phyloP scores from a whole-genome alignment of 192 early-diverging fungal genomes.

The Backusella psychrophila region DNA sequence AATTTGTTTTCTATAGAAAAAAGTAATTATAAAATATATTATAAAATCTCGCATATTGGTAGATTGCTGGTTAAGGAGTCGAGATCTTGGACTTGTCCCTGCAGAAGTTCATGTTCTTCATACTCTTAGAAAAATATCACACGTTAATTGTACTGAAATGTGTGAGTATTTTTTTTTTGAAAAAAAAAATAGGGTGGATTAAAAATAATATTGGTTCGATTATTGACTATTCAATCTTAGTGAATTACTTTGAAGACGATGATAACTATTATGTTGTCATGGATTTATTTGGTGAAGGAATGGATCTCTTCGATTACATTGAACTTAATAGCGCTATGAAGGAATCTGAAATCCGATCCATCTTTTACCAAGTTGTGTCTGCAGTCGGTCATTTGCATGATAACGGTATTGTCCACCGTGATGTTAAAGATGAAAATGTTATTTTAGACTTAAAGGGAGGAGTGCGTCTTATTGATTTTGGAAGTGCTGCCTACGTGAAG shows the following conservation, averaged over 20 bases:
- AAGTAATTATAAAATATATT: slow-evolving; percentile 64
- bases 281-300: slow-evolving; percentile 43
- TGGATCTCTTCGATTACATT: slow-evolving; percentile 50
- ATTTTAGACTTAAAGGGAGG: slow-evolving; percentile 57
- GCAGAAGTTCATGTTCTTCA: slow-evolving; percentile 72
- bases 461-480: slow-evolving; percentile 82
- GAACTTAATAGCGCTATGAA: slow-evolving; percentile 35
- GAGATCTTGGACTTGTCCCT: slow-evolving; percentile 58
- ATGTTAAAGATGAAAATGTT: slow-evolving; percentile 89
- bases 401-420: slow-evolving; percentile 62
- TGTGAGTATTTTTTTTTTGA: slow-evolving; percentile 16
- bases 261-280: slow-evolving; percentile 65
- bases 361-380: slow-evolving; percentile 37
- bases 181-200: not conserved
- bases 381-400: slow-evolving; percentile 49
- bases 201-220: not conserved
- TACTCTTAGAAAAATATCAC: slow-evolving; percentile 46
- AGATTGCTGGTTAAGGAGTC: slow-evolving; percentile 62
- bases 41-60: slow-evolving; percentile 59
- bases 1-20: slow-evolving; percentile 20
- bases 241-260: slow-evolving; percentile 69
- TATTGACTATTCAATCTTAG: slow-evolving; percentile 20
- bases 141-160: slow-evolving; percentile 50
- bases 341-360: slow-evolving; percentile 21
- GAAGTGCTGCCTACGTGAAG: slow-evolving; percentile 70